Conservation (phyloP, 2,329 filamentous ascomycete genomes). For the Byssoonygena ceratinophila region DNA sequence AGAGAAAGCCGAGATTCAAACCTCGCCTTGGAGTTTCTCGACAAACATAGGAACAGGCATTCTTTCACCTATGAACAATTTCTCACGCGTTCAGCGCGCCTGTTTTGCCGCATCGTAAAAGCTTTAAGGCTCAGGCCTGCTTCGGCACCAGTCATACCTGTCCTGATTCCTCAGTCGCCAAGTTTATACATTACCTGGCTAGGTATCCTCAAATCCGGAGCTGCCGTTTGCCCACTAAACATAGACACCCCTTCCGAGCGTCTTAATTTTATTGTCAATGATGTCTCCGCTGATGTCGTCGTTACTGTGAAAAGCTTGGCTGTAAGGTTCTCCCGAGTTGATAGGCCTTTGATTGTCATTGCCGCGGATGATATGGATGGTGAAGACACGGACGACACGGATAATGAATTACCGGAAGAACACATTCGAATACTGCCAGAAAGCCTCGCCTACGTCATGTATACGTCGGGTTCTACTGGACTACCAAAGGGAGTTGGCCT, state of each 20-base stretch:
- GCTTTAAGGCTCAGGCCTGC: constrained; percentile 21
- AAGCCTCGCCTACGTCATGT: constrained; percentile 73
- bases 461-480: constrained; percentile 83
- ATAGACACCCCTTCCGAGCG: constrained; percentile 67
- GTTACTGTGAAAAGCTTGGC: constrained; percentile 45
- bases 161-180: constrained; percentile 66
- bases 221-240: constrained; percentile 74
- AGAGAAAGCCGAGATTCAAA: constrained; percentile 26
- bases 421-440: constrained; percentile 16
- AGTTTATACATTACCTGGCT: constrained; percentile 67
- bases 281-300: constrained; percentile 60
- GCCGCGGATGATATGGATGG: constrained; percentile 37
- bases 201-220: constrained; percentile 69
- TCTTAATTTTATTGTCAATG: constrained; percentile 67
- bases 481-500: constrained; percentile 78
- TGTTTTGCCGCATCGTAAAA: constrained; percentile 44
- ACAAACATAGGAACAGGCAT: constrained; percentile 37
- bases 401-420: background rate
- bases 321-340: constrained; percentile 19
- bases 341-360: constrained; percentile 25
- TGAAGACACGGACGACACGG: constrained; percentile 22
- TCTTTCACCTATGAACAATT: constrained; percentile 53
- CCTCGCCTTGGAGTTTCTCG: constrained; percentile 55
- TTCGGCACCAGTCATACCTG: constrained; percentile 49
- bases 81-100: constrained; percentile 45